Conservation (phyloP, 495 filamentous ascomycete species). For the Penicillium parvum region DNA sequence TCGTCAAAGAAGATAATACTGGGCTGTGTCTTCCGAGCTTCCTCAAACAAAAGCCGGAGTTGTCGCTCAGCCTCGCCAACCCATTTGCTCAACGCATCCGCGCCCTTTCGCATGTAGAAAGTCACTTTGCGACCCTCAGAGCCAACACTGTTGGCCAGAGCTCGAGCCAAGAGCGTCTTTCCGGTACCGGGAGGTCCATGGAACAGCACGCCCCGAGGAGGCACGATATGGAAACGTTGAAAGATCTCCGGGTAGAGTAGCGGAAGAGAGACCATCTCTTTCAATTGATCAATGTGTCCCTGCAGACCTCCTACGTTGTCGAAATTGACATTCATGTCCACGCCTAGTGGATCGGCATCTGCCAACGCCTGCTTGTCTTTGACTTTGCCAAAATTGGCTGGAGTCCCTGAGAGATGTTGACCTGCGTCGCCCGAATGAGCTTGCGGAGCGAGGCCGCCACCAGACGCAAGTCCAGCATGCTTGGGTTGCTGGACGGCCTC, state of each 20-base stretch:
- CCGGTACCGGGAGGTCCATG: constrained; percentile 96
- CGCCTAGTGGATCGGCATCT: constrained; percentile 90
- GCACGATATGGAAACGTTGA: constrained; percentile 81
- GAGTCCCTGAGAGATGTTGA: constrained; percentile 59
- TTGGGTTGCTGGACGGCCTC: constrained; percentile 57
- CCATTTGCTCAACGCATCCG: constrained; percentile 96
- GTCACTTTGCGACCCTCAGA: constrained; percentile 86
- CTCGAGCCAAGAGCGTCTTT: constrained; percentile 91
- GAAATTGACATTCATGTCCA: constrained; percentile 87
- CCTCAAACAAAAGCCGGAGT: constrained; percentile 87
- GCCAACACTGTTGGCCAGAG: constrained; percentile 77
- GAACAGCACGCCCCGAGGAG: constrained; percentile 91
- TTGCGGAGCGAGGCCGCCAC: constrained; percentile 51
- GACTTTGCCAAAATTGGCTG: constrained; percentile 82
- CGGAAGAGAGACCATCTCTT: constrained; percentile 95
- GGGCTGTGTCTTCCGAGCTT: constrained; percentile 89
- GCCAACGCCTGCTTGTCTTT: constrained; percentile 78
- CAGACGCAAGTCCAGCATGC: constrained; percentile 59
- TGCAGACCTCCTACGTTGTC: constrained; percentile 87
- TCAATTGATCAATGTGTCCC: constrained; percentile 89
- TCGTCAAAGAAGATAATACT: constrained; percentile 99
- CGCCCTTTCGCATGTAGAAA: constrained; percentile 98
- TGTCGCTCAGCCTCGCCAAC: constrained; percentile 97
- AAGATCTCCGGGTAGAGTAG: constrained; percentile 96
- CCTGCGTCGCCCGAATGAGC: constrained; percentile 61